Percentiles rank a stretch among this genome's conserved stretches.
Conservation (phyloP, 345 rosid genomes). For the Acer saccharum region DNA sequence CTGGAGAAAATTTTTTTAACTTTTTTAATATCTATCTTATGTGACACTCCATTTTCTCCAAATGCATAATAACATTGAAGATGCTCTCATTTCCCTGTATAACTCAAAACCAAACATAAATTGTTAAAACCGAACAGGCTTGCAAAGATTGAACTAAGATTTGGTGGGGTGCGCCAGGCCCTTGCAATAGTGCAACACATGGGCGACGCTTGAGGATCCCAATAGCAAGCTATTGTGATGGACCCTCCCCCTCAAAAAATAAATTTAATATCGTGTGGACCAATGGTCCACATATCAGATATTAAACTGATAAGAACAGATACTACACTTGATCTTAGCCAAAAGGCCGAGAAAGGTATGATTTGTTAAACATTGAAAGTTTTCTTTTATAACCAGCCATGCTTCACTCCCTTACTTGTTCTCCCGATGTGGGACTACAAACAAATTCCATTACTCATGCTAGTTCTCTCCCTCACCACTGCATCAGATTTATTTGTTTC, state of each 20-base stretch:
- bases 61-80: too few relatives aligned
- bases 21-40: too few relatives aligned
- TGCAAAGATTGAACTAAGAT: background rate
- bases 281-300: background rate
- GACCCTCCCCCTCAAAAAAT: background rate
- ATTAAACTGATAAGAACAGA: conserved; percentile 40
- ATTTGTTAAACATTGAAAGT: background rate
- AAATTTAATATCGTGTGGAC: background rate
- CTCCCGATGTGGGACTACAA: background rate
- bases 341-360: conserved; percentile 59
- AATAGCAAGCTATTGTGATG: background rate
- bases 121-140: too few relatives aligned
- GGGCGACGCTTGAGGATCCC: conserved; percentile 10
- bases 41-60: too few relatives aligned
- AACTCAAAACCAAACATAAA: too few relatives aligned
- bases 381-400: background rate
- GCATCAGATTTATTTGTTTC: too few relatives aligned
- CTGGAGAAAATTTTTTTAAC: too few relatives aligned
- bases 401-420: background rate
- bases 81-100: too few relatives aligned
- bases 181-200: conserved; percentile 8
- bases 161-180: conserved; percentile 11
- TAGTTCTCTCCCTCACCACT: too few relatives aligned
- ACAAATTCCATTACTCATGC: background rate
- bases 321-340: conserved; percentile 53